These are phyloP conservation scores for Leccinellum luteum DNA, from an alignment of 768 basidiomycete species.

Conservation along the genomic window DNA sequence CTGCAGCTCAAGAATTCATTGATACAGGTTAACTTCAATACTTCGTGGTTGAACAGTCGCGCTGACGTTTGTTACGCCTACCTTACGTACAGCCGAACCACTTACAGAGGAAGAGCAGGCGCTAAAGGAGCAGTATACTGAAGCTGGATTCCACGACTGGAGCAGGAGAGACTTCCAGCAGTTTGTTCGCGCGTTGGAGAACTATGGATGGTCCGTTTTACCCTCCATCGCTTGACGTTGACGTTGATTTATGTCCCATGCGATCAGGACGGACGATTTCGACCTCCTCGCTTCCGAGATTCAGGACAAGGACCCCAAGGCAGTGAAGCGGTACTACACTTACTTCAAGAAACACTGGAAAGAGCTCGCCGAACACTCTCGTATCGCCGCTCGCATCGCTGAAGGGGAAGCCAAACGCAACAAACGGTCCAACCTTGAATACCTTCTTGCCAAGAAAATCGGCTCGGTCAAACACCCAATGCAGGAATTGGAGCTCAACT, in stretches of 20 bases:
- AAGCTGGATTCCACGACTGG: constrained; percentile 87
- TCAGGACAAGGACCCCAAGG: constrained; percentile 76
- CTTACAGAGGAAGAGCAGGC: constrained; percentile 85
- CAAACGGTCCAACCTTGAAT: constrained; percentile 77
- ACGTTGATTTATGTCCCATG: neutral
- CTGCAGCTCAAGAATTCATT: constrained; percentile 80
- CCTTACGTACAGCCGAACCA: constrained; percentile 66
- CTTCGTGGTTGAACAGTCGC: neutral
- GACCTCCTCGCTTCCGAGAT: constrained; percentile 79
- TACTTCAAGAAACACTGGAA: constrained; percentile 91
- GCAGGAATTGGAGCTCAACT: constrained; percentile 95
- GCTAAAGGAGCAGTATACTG: constrained; percentile 74
- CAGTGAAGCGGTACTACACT: constrained; percentile 73
- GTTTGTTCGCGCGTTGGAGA: constrained; percentile 76
- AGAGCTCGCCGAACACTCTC: constrained; percentile 68
- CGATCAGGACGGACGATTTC: constrained; percentile 56
- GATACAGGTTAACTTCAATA: constrained; percentile 58
- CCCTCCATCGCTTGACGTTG: neutral
- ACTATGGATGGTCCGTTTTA: constrained; percentile 72
- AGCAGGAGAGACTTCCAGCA: constrained; percentile 91
- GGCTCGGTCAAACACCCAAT: constrained; percentile 83
- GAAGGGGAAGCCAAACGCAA: constrained; percentile 90
- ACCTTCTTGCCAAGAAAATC: constrained; percentile 80
- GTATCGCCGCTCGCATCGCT: constrained; percentile 78
- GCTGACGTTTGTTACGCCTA: neutral